Percentiles rank a stretch among this genome's conserved stretches.
Evolutionary conservation across 2,329 filamentous ascomycete genomes (phyloP).

Genomic region (Cercospora sesami): DNA sequence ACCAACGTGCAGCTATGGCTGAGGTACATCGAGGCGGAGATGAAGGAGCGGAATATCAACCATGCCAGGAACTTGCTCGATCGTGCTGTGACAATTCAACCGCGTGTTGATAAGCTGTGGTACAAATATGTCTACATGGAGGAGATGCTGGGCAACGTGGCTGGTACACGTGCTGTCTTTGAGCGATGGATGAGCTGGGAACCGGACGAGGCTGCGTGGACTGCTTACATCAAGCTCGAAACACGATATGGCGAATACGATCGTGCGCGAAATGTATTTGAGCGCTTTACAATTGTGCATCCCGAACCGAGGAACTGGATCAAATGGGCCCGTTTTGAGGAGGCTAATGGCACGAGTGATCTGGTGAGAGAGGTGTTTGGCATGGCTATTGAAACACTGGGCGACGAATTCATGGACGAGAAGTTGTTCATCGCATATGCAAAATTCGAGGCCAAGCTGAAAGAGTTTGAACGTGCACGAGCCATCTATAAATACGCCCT

Average conservation of each 20-base stretch:
- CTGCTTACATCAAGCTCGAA: conserved; percentile 93
- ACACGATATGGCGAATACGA: conserved; percentile 93
- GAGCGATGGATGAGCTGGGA: conserved; percentile 99
- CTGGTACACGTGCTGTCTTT: conserved; percentile 89
- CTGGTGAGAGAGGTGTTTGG: conserved; percentile 90
- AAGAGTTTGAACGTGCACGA: conserved; percentile 89
- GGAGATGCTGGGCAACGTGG: conserved; percentile 92
- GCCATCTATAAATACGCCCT: conserved; percentile 97
- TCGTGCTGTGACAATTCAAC: conserved; percentile 87
- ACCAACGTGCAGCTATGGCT: conserved; percentile 88
- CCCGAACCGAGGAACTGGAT: conserved; percentile 97
- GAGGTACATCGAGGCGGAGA: conserved; percentile 91
- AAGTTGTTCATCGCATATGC: conserved; percentile 93
- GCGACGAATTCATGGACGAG: conserved; percentile 95
- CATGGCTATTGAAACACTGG: conserved; percentile 80
- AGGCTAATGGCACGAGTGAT: conserved; percentile 90
- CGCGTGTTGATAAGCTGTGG: conserved; percentile 93
- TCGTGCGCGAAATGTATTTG: conserved; percentile 83
- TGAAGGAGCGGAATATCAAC: conserved; percentile 94
- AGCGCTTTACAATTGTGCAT: conserved; percentile 86
- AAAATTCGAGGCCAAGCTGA: conserved; percentile 89
- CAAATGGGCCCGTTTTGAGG: conserved; percentile 97
- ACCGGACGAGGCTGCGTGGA: conserved; percentile 93
- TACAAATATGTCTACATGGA: conserved; percentile 99
- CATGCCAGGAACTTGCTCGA: conserved; percentile 94